Evolutionary conservation across 805 yeast species (phyloP).

Genomic region (Sugiyamaella chiloensis): DNA sequence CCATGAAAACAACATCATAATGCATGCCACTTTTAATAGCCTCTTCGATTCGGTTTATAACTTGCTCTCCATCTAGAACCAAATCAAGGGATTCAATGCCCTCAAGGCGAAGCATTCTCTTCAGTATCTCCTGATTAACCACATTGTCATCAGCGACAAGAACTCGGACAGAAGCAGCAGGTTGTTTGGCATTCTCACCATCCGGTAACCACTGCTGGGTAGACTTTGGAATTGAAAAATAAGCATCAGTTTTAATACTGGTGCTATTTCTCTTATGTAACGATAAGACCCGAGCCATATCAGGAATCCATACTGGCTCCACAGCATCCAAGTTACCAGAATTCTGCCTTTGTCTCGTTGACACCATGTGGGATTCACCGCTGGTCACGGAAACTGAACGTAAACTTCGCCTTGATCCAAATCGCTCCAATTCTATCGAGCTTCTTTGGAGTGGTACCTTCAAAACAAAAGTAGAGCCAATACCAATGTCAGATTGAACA

Average conservation of each 20-base stretch:
- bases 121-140: slow-evolving; percentile 90
- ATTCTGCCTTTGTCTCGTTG: neutral
- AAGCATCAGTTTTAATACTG: slow-evolving; percentile 1
- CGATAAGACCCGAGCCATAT: neutral
- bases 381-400: neutral
- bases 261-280: neutral
- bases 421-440: neutral
- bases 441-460: slow-evolving; percentile 42
- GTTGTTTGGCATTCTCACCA: slow-evolving; percentile 1
- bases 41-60: slow-evolving; percentile 62
- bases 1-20: slow-evolving; percentile 88
- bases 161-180: slow-evolving; percentile 34
- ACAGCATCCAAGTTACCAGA: neutral
- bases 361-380: neutral
- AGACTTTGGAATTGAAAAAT: slow-evolving; percentile 4
- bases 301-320: neutral
- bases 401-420: slow-evolving; percentile 1
- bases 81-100: slow-evolving; percentile 67
- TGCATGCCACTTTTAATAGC: slow-evolving; percentile 31
- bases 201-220: slow-evolving; percentile 5
- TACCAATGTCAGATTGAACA: slow-evolving; percentile 68
- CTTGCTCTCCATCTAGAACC: slow-evolving; percentile 88
- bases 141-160: slow-evolving; percentile 90
- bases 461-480: slow-evolving; percentile 81
- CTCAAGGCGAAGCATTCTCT: slow-evolving; percentile 75